Base-by-base conservation (phyloP, 495 filamentous ascomycete genomes). In the Elasticomyces elasticus region DNA sequence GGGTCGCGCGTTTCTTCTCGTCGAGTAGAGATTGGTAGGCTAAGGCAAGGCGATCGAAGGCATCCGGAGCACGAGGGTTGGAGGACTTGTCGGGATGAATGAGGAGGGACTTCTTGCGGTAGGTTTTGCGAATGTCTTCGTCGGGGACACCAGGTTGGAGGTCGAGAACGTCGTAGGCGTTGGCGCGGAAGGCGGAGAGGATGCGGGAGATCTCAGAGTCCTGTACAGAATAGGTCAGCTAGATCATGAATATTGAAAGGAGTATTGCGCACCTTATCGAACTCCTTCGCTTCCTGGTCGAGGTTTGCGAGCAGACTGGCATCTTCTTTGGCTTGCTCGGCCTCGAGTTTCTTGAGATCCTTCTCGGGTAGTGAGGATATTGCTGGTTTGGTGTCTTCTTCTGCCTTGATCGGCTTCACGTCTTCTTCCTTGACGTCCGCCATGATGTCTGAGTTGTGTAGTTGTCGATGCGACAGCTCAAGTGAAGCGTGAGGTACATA, bases 21-120 rank as follows among this genome's bases (percentile, higher is more conserved):
- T 99, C 94, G 74, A 94, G 83, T 7, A 99, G 80, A 56, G 85
- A 79, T 0, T 80, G 85, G 62, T 96, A 87, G 10, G 92, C 92
- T 68, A 96, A 95, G 67, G 95, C 95, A 4, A 99, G 80, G 1
- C 89, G 82, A 71, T 99, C 92, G 67, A 99, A 99, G 59, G 92
- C 94, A 62, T 96, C 90, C 0, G 92, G 91, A 9, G 92, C 92
- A 26, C 74, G 76, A 0, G 87, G 86, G 67, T 99, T 97, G 60
- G 80, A 81, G 48, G 94, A 96, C 71, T 97, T 97, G 72, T 99
- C 92, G 11, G 92, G 92, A 73, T 99, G 92, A 74, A 99, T 97
- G 5, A 99, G 80, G 28, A 99, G 83, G 15, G 92, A 99, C 67
- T 95, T 97, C 62, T 84, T 89, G 71, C 92, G 88, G 75, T 96